Evolutionary conservation across 2,329 filamentous ascomycete species (phyloP).

Genomic region (Paraphaeosphaeria minitans): DNA sequence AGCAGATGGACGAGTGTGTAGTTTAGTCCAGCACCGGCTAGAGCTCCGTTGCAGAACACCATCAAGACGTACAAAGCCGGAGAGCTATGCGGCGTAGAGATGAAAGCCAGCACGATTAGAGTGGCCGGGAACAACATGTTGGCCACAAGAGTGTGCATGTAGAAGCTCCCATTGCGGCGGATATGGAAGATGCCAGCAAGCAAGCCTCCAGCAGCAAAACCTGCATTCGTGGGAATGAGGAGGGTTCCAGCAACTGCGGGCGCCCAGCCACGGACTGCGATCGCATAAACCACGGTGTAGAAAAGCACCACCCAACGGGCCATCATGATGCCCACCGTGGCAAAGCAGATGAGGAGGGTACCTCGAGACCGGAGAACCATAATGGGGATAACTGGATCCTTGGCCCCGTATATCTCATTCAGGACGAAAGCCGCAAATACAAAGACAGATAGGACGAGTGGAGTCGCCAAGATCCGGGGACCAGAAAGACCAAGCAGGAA

Average conservation of each 20-base stretch:
- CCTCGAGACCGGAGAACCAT: slow-evolving; percentile 71
- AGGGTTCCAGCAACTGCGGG: slow-evolving; percentile 75
- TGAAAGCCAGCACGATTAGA: slow-evolving; percentile 61
- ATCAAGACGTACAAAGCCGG: slow-evolving; percentile 61
- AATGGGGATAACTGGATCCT: slow-evolving; percentile 77
- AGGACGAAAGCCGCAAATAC: slow-evolving; percentile 59
- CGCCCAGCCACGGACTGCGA: slow-evolving; percentile 72
- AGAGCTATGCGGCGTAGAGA: slow-evolving; percentile 60
- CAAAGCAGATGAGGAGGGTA: slow-evolving; percentile 73
- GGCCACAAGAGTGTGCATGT: slow-evolving; percentile 64
- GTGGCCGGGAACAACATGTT: slow-evolving; percentile 67
- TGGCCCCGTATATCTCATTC: slow-evolving; percentile 67
- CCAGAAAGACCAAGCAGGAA: slow-evolving; percentile 74
- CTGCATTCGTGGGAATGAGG: slow-evolving; percentile 79
- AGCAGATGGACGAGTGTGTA: slow-evolving; percentile 82
- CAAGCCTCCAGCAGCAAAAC: slow-evolving; percentile 76
- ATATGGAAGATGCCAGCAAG: slow-evolving; percentile 78
- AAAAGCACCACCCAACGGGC: slow-evolving; percentile 80
- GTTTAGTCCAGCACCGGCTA: slow-evolving; percentile 74
- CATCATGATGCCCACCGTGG: slow-evolving; percentile 79
- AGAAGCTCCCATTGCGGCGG: slow-evolving; percentile 74
- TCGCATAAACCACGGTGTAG: slow-evolving; percentile 79
- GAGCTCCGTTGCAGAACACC: slow-evolving; percentile 73
- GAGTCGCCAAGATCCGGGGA: slow-evolving; percentile 62
- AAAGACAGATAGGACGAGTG: slow-evolving; percentile 65